Conservation (phyloP, 805 yeast genomes). For the Barnettozyma populi region DNA sequence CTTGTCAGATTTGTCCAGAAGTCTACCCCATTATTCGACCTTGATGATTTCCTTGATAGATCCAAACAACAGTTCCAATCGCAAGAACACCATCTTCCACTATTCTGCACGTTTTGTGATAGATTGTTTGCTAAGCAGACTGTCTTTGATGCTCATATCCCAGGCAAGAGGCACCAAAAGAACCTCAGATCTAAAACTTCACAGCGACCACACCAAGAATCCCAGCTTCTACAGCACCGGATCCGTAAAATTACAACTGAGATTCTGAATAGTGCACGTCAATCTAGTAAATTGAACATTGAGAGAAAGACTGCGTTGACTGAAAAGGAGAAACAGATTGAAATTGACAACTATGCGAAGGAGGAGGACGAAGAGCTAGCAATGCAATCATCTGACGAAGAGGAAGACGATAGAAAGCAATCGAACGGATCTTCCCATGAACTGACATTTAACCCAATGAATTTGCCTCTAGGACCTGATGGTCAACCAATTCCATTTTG, state of each 20-base stretch:
- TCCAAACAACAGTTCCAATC: slow-evolving; percentile 14
- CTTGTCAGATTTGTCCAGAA: slow-evolving; percentile 42
- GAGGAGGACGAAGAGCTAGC: slow-evolving; percentile 20
- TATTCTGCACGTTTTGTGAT: slow-evolving; percentile 61
- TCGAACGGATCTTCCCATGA: slow-evolving; percentile 20
- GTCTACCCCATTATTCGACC: slow-evolving; percentile 43
- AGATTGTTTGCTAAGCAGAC: slow-evolving; percentile 57
- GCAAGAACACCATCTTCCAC: slow-evolving; percentile 18
- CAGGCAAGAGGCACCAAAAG: slow-evolving; percentile 71
- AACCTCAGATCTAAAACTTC: slow-evolving; percentile 26
- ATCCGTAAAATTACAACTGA: slow-evolving; percentile 29
- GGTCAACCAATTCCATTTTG: slow-evolving; percentile 92
- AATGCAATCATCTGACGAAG: slow-evolving; percentile 24
- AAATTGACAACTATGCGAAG: slow-evolving; percentile 14
- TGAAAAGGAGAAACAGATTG: slow-evolving; percentile 40
- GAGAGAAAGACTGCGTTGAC: slow-evolving; percentile 67
- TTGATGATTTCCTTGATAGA: slow-evolving; percentile 26
- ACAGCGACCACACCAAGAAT: neutral
- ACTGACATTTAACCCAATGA: slow-evolving; percentile 38
- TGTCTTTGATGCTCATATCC: slow-evolving; percentile 63
- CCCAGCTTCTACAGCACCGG: slow-evolving; percentile 32
- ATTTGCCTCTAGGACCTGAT: slow-evolving; percentile 78
- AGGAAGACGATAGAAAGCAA: slow-evolving; percentile 12
- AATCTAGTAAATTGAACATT: slow-evolving; percentile 50
- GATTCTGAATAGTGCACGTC: slow-evolving; percentile 27